A percentile compares a stretch with the other conserved stretches of the same genome.
Conservation (phyloP, 2,329 filamentous ascomycete species). For the Fusarium newnesense region DNA sequence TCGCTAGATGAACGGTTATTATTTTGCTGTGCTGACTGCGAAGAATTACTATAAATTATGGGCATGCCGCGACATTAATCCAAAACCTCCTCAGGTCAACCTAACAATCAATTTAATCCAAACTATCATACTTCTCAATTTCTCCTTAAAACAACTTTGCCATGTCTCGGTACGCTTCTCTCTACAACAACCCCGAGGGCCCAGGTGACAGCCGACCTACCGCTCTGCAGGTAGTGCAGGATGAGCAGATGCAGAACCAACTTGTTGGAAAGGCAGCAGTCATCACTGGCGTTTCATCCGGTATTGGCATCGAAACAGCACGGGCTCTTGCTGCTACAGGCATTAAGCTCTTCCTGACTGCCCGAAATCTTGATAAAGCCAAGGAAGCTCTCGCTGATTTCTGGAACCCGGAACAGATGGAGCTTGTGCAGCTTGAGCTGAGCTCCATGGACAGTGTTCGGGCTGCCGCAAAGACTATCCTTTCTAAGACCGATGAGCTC, state of each 20-base stretch:
- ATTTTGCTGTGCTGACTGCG: too few species aligned
- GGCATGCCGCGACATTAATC: neutral
- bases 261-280: conserved; percentile 1
- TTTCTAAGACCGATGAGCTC: neutral
- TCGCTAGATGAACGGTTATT: too few species aligned
- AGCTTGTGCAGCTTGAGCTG: conserved; percentile 38
- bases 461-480: neutral
- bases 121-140: accelerated
- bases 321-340: conserved; percentile 55
- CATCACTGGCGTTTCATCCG: conserved; percentile 48
- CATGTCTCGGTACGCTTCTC: conserved; percentile 6
- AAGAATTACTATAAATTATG: neutral
- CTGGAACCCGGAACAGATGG: conserved; percentile 22
- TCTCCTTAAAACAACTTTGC: neutral
- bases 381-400: conserved; percentile 12
- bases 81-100: neutral
- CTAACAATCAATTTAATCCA: accelerated
- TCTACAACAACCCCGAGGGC: neutral
- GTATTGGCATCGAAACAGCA: conserved; percentile 57
- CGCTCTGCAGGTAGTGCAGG: conserved; percentile 1
- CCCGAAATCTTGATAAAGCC: conserved; percentile 35
- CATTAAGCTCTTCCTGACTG: conserved; percentile 36
- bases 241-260: neutral
- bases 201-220: conserved; percentile 6
- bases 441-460: conserved; percentile 24